phyloP scores from a whole-genome alignment of 768 basidiomycete species.

The Hirschioporus abietinus region DNA sequence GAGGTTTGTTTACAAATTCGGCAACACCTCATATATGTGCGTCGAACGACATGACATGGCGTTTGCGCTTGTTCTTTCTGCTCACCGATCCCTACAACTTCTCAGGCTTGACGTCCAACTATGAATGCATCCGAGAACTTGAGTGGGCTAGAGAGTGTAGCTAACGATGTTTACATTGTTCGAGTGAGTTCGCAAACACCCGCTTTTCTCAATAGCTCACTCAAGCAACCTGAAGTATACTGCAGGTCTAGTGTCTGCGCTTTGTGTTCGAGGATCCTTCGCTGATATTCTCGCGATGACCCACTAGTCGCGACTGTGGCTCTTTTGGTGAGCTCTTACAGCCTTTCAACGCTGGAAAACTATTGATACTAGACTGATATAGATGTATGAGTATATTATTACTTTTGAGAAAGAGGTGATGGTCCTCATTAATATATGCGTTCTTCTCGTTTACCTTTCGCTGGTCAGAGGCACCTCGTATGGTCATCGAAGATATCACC shows the following conservation, averaged over 20 bases:
- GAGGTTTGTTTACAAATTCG: too few species aligned
- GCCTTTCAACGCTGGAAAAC: not conserved
- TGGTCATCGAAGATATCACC: not conserved
- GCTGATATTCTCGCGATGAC: not conserved
- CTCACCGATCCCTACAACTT: not conserved
- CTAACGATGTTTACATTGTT: not conserved
- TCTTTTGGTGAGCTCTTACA: not conserved
- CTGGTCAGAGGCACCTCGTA: not conserved
- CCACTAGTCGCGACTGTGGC: not conserved
- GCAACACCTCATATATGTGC: too few species aligned
- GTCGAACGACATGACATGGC: too few species aligned
- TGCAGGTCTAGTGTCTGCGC: not conserved
- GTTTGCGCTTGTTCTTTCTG: too few species aligned
- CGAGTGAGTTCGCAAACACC: not conserved
- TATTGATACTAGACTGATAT: not conserved
- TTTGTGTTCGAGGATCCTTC: not conserved
- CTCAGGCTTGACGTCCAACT: not conserved
- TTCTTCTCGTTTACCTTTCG: not conserved
- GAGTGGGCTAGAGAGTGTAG: not conserved
- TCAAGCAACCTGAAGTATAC: not conserved
- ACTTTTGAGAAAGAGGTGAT: not conserved
- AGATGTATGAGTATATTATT: not conserved
- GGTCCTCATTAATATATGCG: not conserved
- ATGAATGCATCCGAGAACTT: not conserved
- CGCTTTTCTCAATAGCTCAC: not conserved